Conservation (phyloP, 768 basidiomycete genomes). For the Phylloporus rhodoxanthus region DNA sequence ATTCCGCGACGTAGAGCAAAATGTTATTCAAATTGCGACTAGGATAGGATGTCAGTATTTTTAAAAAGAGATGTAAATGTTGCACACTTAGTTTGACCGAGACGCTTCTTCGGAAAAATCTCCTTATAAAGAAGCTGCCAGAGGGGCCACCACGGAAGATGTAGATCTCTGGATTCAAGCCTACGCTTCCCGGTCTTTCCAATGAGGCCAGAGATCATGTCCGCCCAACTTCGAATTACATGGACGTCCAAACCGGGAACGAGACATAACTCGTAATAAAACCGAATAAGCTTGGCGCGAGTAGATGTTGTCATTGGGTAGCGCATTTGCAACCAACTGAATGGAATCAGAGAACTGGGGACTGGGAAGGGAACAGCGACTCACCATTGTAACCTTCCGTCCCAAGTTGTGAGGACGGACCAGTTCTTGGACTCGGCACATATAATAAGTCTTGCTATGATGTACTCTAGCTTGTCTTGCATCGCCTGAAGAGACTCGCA, state of each 20-base stretch:
- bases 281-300: conserved; percentile 61
- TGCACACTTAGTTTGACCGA: conserved; percentile 55
- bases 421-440: conserved; percentile 75
- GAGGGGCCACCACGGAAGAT: conserved; percentile 70
- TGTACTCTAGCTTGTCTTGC: conserved; percentile 61
- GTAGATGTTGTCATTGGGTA: conserved; percentile 68
- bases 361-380: conserved; percentile 12
- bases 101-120: conserved; percentile 63
- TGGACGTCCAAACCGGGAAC: conserved; percentile 72
- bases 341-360: conserved; percentile 4
- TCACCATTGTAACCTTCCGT: conserved; percentile 73
- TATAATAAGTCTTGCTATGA: conserved; percentile 61
- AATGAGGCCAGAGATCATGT: conserved; percentile 69
- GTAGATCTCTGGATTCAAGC: conserved; percentile 60
- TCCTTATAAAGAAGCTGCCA: conserved; percentile 73
- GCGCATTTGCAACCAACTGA: conserved; percentile 75
- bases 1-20: conserved; percentile 66
- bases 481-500: conserved; percentile 69
- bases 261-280: conserved; percentile 77
- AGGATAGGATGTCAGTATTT: conserved; percentile 7
- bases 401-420: conserved; percentile 70
- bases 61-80: background rate
- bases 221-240: conserved; percentile 67
- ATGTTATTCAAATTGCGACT: conserved; percentile 68
- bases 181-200: conserved; percentile 65